phyloP scores from a whole-genome alignment of 371 early-diverging fungal species.

The Mucor irregularis region DNA sequence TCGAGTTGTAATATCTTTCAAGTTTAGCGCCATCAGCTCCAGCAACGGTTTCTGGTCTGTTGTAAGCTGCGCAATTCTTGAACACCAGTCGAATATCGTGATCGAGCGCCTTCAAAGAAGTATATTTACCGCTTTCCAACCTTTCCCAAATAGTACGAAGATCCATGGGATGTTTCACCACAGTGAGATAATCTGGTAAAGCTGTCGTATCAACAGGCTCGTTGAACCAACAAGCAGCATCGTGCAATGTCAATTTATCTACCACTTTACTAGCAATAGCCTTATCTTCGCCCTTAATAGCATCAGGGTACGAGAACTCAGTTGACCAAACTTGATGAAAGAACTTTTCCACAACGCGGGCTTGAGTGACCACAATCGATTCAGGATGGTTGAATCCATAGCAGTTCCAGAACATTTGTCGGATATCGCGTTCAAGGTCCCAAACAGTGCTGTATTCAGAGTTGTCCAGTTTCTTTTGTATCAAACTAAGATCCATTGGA shows the following conservation, averaged over 20 bases:
- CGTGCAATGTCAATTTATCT: conserved; percentile 37
- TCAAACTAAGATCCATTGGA: conserved; percentile 96
- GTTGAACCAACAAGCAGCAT: conserved; percentile 58
- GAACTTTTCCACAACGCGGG: conserved; percentile 34
- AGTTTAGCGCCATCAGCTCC: conserved; percentile 73
- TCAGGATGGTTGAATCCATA: conserved; percentile 86
- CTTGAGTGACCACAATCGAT: conserved; percentile 48
- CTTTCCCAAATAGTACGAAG: conserved; percentile 85
- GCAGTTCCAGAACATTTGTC: conserved; percentile 86
- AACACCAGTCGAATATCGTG: conserved; percentile 70
- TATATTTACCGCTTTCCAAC: conserved; percentile 65
- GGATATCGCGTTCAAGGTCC: conserved; percentile 60
- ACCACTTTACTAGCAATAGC: conserved; percentile 38
- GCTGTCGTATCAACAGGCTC: conserved; percentile 91
- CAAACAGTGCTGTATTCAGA: conserved; percentile 45
- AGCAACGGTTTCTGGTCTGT: conserved; percentile 78
- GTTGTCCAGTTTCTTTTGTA: conserved; percentile 74
- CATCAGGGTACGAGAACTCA: conserved; percentile 41
- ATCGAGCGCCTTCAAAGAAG: conserved; percentile 46
- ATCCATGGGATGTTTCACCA: conserved; percentile 97
- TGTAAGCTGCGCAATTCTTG: conserved; percentile 91
- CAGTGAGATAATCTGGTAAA: conserved; percentile 83
- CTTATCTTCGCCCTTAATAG: conserved; percentile 38
- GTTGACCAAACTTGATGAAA: conserved; percentile 45
- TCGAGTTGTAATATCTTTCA: conserved; percentile 57